phyloP scores from a whole-genome alignment of 1,284 basidiomycete genomes.

The Singerocomus inundabilis region DNA sequence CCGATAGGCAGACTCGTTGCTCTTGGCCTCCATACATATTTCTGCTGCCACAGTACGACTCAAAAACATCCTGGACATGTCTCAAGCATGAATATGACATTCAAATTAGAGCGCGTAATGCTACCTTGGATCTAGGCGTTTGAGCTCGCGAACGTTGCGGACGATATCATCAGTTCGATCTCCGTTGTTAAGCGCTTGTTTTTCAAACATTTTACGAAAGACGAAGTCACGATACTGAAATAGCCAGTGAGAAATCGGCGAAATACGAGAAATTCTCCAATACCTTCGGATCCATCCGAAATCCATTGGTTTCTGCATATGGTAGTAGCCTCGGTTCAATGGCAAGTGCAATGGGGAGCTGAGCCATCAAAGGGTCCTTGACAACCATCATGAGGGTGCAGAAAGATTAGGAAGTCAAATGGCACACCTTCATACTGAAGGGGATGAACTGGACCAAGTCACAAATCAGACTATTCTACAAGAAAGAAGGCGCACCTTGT shows the following conservation, averaged over 20 bases:
- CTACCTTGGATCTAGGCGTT: slow-evolving; percentile 62
- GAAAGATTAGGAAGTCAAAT: slow-evolving; percentile 1
- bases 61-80: slow-evolving; percentile 62
- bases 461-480: slow-evolving; percentile 13
- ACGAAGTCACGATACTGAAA: slow-evolving; percentile 74
- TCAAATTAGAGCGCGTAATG: slow-evolving; percentile 2
- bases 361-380: slow-evolving; percentile 72
- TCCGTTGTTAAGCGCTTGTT: slow-evolving; percentile 47
- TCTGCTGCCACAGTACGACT: slow-evolving; percentile 76
- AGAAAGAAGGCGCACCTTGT: slow-evolving; percentile 47
- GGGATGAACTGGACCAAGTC: slow-evolving; percentile 61
- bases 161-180: slow-evolving; percentile 60
- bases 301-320: slow-evolving; percentile 67
- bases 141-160: slow-evolving; percentile 64
- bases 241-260: slow-evolving; percentile 15
- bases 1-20: slow-evolving; percentile 62
- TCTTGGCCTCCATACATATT: slow-evolving; percentile 72
- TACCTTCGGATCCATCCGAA: slow-evolving; percentile 72
- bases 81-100: slow-evolving; percentile 11
- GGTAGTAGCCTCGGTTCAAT: slow-evolving; percentile 73
- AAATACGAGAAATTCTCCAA: slow-evolving; percentile 5
- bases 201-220: slow-evolving; percentile 79
- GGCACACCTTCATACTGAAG: slow-evolving; percentile 61
- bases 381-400: slow-evolving; percentile 11
- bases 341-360: slow-evolving; percentile 70